Conservation (phyloP, 2,329 filamentous ascomycete species). For the Aschersonia sp. region DNA sequence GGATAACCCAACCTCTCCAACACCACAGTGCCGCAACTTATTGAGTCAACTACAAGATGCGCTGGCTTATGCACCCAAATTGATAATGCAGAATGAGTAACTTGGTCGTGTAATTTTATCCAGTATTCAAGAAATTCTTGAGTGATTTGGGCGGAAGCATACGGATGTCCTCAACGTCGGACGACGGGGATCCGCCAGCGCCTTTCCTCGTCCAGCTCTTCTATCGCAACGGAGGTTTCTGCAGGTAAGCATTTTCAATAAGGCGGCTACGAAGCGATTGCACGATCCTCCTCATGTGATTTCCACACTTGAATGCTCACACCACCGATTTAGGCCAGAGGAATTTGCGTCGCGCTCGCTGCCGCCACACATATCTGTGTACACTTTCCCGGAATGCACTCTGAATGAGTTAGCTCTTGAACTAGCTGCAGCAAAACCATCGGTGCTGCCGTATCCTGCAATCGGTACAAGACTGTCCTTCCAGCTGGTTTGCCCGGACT, state of each 20-base stretch:
- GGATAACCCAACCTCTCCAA: constrained; percentile 7
- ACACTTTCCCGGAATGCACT: constrained; percentile 75
- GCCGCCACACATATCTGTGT: constrained; percentile 59
- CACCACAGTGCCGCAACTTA: not conserved
- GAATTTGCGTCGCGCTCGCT: constrained; percentile 50
- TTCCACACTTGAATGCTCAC: not conserved
- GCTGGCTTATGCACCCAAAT: too few relatives aligned
- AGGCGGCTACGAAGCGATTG: not conserved
- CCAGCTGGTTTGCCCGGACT: constrained; percentile 73
- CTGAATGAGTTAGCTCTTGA: constrained; percentile 69
- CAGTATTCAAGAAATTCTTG: not conserved
- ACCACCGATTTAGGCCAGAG: constrained; percentile 37
- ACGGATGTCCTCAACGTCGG: constrained; percentile 19
- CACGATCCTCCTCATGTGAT: not conserved
- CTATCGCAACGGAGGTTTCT: constrained; percentile 59
- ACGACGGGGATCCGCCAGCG: constrained; percentile 41
- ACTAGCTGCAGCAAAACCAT: constrained; percentile 49
- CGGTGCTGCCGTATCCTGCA: constrained; percentile 55
- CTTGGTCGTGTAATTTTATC: not conserved
- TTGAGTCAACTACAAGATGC: too few relatives aligned
- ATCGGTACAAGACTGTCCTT: constrained; percentile 79
- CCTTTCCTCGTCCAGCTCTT: constrained; percentile 81
- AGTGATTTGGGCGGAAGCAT: not conserved
- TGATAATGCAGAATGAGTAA: too few relatives aligned
- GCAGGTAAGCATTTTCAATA: constrained; percentile 34